Conservation (phyloP, 371 early-diverging fungal species). For the Rhizopus microsporus region DNA sequence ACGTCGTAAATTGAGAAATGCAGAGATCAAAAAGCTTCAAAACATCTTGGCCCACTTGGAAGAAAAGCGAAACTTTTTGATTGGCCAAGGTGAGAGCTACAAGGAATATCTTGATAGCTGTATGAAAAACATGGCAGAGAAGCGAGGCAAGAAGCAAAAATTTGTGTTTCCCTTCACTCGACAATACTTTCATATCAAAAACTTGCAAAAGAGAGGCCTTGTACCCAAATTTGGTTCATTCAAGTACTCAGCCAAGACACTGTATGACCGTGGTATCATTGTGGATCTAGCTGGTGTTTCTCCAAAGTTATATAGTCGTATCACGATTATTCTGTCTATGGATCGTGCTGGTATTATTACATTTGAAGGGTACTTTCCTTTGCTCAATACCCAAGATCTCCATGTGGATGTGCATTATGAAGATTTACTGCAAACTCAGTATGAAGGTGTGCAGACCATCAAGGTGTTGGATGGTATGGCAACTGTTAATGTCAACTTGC, state of each 20-base stretch:
- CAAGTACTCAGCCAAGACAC: conserved; percentile 94
- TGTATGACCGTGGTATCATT: conserved; percentile 93
- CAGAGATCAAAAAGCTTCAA: conserved; percentile 75
- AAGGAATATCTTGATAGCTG: conserved; percentile 88
- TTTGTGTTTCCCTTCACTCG: conserved; percentile 82
- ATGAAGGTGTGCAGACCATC: conserved; percentile 90
- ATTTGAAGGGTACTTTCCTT: conserved; percentile 80
- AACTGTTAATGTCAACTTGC: conserved; percentile 94
- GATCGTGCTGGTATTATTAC: conserved; percentile 90
- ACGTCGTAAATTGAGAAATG: conserved; percentile 75
- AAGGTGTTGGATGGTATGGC: conserved; percentile 89
- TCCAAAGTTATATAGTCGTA: conserved; percentile 84
- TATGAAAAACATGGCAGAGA: conserved; percentile 83
- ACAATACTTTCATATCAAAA: conserved; percentile 93
- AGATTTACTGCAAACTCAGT: conserved; percentile 91
- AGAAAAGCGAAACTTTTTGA: conserved; percentile 80
- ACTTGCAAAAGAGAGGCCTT: conserved; percentile 79
- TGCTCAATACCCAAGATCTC: conserved; percentile 73
- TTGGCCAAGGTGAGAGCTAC: conserved; percentile 84
- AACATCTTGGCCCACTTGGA: conserved; percentile 81
- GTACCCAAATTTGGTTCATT: conserved; percentile 97
- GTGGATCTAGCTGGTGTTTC: conserved; percentile 79
- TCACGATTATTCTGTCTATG: conserved; percentile 89
- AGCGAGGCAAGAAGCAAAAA: conserved; percentile 76
- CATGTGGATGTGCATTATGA: conserved; percentile 87